Evolutionary conservation across 208 protist species (phyloP).

Genomic region (Crithidia acanthocephali): DNA sequence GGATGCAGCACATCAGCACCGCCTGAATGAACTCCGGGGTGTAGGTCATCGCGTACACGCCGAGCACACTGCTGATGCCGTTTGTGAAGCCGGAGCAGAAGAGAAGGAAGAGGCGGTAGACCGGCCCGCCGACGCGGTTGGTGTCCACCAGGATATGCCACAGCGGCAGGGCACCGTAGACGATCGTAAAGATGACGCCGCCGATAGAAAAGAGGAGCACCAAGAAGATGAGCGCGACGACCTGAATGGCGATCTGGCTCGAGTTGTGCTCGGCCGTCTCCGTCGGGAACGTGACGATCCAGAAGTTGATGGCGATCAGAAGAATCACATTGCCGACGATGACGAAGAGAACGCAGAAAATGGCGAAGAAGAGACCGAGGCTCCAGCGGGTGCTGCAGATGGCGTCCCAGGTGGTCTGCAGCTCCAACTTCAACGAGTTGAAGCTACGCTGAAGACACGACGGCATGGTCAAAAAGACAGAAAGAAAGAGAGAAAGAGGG

Average conservation of each 20-base stretch:
- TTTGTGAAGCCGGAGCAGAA: slow-evolving; percentile 77
- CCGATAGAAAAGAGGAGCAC: slow-evolving; percentile 51
- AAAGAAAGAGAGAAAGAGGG: not conserved
- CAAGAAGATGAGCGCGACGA: slow-evolving; percentile 62
- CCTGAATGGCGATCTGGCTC: slow-evolving; percentile 76
- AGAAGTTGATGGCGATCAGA: slow-evolving; percentile 82
- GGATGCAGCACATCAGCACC: slow-evolving; percentile 73
- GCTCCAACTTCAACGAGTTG: slow-evolving; percentile 36
- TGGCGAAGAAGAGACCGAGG: slow-evolving; percentile 56
- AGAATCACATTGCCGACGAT: slow-evolving; percentile 83
- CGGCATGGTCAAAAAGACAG: slow-evolving; percentile 4
- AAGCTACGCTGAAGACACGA: slow-evolving; percentile 12
- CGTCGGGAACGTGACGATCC: slow-evolving; percentile 56
- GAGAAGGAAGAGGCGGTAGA: slow-evolving; percentile 69
- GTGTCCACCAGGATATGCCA: slow-evolving; percentile 57
- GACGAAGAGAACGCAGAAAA: slow-evolving; percentile 65
- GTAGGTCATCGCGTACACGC: slow-evolving; percentile 68
- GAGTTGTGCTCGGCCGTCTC: slow-evolving; percentile 42
- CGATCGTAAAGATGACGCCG: slow-evolving; percentile 35
- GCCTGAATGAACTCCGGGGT: slow-evolving; percentile 84
- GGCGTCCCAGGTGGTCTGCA: slow-evolving; percentile 33
- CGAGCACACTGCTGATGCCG: slow-evolving; percentile 55
- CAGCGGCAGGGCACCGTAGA: slow-evolving; percentile 51
- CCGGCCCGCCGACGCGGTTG: slow-evolving; percentile 53
- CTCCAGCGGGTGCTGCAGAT: slow-evolving; percentile 42